Evolutionary conservation across 129 eudicot genomes (phyloP), one percentile per base, ranked within the genome.

Genomic region (Oenanthe sinensis): DNA sequence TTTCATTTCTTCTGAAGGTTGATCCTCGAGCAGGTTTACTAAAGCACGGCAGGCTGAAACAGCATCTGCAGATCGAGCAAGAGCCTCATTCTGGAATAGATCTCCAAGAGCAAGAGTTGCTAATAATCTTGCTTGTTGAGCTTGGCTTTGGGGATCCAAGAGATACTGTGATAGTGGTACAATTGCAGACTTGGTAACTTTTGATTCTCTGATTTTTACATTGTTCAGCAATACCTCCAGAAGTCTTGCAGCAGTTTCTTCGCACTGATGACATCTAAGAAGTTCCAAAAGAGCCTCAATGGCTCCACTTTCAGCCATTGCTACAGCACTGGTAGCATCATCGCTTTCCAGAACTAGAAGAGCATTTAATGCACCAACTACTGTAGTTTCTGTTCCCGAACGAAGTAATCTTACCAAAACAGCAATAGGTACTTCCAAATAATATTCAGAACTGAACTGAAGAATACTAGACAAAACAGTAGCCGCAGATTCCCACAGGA

Each of bases 291-390:
- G 94, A 78, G 96, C 96, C 80, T 96, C 97, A 30, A 96, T 90
- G 28, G 97, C 99, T 39, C 97, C 99, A 83, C 99, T 88, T 86
- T 96, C 99, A 50, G 99, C 96, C 99, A 96, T 96, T 78, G 96
- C 99, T 80, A 89, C 85, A 52, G 97, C 92, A 79, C 97, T 96
- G 33, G 93, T 87, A 45, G 96, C 88, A 83, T 92, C 99, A 79
- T 96, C 99, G 74, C 91, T 96, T 84, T 96, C 99, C 75, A 96
- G 79, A 30, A 96, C 99, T 16, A 96, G 81, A 71, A 96, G 97
- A 75, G 99, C 97, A 73, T 92, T 96, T 62, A 96, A 77, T 9
- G 99, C 97, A 68, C 99, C 99, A 42, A 81, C 43, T 16, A 90
- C 91, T 14, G 99, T 96, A 65, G 86, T 81, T 73, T 96, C 97